phyloP scores from a whole-genome alignment of 192 early-diverging fungal species.

The Paraglomus occultum region DNA sequence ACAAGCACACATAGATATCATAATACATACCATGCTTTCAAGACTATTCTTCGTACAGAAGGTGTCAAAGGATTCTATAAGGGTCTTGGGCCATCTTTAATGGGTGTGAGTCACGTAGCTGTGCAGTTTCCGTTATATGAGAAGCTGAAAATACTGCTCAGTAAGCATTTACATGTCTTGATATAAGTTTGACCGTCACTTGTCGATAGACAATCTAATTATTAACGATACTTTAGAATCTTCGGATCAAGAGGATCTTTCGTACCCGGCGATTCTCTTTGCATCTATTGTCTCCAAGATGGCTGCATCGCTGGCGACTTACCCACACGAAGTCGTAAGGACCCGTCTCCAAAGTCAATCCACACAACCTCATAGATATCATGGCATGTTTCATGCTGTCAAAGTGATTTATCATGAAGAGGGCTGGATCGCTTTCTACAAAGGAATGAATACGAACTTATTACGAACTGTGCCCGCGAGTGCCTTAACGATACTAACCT shows the following conservation, averaged over 20 bases:
- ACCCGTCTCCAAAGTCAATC: constrained; percentile 91
- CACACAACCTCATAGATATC: constrained; percentile 70
- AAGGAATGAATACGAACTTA: constrained; percentile 82
- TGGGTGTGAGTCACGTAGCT: constrained; percentile 91
- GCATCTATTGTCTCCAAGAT: constrained; percentile 87
- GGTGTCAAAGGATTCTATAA: constrained; percentile 87
- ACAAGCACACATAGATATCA: constrained; percentile 77
- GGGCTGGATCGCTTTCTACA: constrained; percentile 81
- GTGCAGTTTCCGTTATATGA: constrained; percentile 98
- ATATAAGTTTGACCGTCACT: not conserved
- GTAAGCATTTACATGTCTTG: constrained; percentile 35
- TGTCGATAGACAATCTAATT: not conserved
- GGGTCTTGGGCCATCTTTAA: constrained; percentile 84
- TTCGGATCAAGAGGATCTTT: constrained; percentile 38
- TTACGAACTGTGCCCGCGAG: constrained; percentile 87
- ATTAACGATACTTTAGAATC: constrained; percentile 29
- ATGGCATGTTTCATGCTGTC: constrained; percentile 78
- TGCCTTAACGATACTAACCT: constrained; percentile 84
- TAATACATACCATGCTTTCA: constrained; percentile 78
- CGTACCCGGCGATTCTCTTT: constrained; percentile 62
- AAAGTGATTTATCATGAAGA: constrained; percentile 73
- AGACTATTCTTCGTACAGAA: constrained; percentile 70
- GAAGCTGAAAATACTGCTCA: constrained; percentile 67
- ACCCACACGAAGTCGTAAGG: constrained; percentile 95
- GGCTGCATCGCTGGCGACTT: constrained; percentile 83